Conservation (phyloP, 305 asterid species). For the Withania somnifera region DNA sequence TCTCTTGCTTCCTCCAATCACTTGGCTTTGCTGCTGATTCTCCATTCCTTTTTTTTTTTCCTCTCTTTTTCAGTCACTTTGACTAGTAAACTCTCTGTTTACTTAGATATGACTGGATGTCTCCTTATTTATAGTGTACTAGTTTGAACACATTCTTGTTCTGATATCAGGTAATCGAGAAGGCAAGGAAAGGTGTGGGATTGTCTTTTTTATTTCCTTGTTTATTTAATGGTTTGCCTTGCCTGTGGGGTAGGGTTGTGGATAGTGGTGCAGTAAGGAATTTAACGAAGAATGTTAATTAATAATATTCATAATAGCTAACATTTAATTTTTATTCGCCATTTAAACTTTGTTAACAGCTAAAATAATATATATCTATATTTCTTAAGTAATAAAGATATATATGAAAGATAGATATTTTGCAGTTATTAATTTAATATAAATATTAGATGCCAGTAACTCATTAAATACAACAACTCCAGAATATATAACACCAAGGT, state of each 20-base stretch:
- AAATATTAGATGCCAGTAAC: background rate
- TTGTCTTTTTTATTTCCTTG: too few species aligned
- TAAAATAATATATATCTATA: background rate
- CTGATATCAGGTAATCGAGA: background rate
- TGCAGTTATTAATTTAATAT: background rate
- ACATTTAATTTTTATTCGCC: too few species aligned
- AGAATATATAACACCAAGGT: background rate
- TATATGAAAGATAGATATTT: background rate
- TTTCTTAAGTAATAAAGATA: background rate
- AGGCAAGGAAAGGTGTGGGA: background rate
- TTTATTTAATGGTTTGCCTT: too few species aligned
- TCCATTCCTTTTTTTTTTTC: slow-evolving; percentile 4
- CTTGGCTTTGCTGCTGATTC: slow-evolving; percentile 15
- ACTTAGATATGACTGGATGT: background rate
- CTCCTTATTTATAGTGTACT: background rate
- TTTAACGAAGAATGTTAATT: too few species aligned
- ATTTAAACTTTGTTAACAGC: background rate
- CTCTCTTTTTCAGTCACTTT: background rate
- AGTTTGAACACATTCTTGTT: background rate
- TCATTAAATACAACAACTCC: background rate
- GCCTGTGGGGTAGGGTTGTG: background rate
- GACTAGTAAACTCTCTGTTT: background rate
- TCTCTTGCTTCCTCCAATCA: slow-evolving; percentile 23
- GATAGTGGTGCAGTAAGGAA: background rate
- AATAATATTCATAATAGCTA: too few species aligned